Base-by-base conservation (phyloP, 257 asterid species). In the Solanum infundibuliforme region DNA sequence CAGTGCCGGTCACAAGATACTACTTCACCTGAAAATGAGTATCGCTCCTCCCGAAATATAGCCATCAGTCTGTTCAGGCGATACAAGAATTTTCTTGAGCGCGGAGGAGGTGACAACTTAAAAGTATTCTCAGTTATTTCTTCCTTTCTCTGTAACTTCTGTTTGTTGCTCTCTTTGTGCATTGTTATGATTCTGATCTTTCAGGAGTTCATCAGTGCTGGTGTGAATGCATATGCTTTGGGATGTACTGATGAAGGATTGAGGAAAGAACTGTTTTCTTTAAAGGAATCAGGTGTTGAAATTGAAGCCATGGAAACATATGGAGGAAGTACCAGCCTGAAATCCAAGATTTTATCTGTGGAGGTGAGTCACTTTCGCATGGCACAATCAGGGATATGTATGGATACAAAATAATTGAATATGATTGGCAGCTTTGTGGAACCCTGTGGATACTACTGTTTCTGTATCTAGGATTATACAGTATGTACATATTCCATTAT, bases 31-130 rank as follows among this genome's bases (percentile, higher is more conserved):
- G 98, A 96, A 43, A 93, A 95, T 73, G 99, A 95, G 90, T 96
- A 92, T 76, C 95, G 98, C 34, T 96, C 98, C 39, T 95, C 99
- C 6, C 96, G 98, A 72, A 96, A 96, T 48, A 96, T 95, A 89
- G 98, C 99, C 68, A 95, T 94, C 92, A 96, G 98, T 89, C 91
- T 96, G 95, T 94, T 96, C 88, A 93, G 93, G 93, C 94, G 99
- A 23, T 96, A 96, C 93, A 89, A 95, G 88, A 93, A 91, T 87
- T 95, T 89, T 72, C 91, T 92, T 34, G 99, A 96, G 91, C 98
- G 98, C 66, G 99, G 99, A 91, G 99, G 98, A 91, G 98, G 98
- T 91, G 98, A 96, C 95, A 93, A 94, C 95, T 90, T 96, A 90
- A 95, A 95, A 92, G 99, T 96, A 95, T 88, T 87, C 89, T 88